Percentiles rank a stretch among this genome's conserved stretches.
phyloP scores from a whole-genome alignment of 768 basidiomycete genomes.

The Melanogaster broomeanus region DNA sequence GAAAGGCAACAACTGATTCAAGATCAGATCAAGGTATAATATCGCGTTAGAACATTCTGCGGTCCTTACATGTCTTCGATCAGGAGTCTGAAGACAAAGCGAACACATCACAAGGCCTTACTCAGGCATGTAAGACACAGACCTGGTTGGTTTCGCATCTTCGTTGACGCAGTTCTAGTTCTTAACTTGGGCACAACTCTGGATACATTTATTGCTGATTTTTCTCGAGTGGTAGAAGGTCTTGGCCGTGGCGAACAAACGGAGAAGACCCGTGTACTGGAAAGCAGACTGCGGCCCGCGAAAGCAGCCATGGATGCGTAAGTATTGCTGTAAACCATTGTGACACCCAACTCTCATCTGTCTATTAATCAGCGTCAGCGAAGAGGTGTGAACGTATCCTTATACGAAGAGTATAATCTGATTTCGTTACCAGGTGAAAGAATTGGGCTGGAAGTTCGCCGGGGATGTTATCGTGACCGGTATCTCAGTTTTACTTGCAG shows the following conservation, averaged over 20 bases:
- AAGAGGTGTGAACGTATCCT: conserved; percentile 9
- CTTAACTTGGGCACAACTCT: conserved; percentile 15
- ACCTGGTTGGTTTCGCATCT: neutral
- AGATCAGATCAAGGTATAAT: conserved; percentile 15
- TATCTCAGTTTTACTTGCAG: conserved; percentile 14
- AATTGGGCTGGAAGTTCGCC: conserved; percentile 16
- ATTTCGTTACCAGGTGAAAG: conserved; percentile 14
- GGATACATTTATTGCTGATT: conserved; percentile 14
- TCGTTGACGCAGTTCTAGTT: conserved; percentile 4
- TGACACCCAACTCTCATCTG: neutral
- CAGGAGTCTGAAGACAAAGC: conserved; percentile 16
- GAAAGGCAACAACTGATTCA: conserved; percentile 17
- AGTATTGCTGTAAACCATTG: neutral
- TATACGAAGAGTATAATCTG: neutral
- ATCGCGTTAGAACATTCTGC: neutral
- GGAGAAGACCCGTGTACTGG: conserved; percentile 4
- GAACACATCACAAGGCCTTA: conserved; percentile 18
- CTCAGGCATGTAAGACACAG: conserved; percentile 15
- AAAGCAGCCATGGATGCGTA: conserved; percentile 17
- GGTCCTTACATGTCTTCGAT: conserved; percentile 1
- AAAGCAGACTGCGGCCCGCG: neutral
- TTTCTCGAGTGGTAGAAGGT: conserved; percentile 12
- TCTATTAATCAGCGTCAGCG: conserved; percentile 10
- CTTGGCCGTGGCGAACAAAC: conserved; percentile 5
- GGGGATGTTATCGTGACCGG: conserved; percentile 14